Conservation (phyloP, 1,139 yeast species). For the Debaryomyces fabryi region DNA sequence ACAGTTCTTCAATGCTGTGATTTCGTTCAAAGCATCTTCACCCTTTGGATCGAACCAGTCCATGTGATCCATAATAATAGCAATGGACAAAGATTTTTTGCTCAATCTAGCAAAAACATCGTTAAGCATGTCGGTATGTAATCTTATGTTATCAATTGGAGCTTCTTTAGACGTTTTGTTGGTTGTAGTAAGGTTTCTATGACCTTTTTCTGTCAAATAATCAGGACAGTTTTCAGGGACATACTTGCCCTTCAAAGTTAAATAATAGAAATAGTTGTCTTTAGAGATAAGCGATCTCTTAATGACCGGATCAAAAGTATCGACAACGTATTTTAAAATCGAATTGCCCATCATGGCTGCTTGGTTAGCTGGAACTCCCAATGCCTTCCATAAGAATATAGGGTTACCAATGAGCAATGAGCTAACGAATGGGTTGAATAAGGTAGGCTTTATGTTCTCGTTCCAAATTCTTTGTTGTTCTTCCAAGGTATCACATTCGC, state of each 20-base stretch:
- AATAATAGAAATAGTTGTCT: constrained; percentile 80
- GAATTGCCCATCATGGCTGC: constrained; percentile 78
- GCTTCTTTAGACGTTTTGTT: constrained; percentile 26
- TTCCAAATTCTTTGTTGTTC: constrained; percentile 71
- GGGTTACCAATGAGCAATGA: constrained; percentile 77
- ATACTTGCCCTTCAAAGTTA: constrained; percentile 65
- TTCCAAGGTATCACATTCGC: constrained; percentile 58
- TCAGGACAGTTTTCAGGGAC: constrained; percentile 72
- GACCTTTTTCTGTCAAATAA: constrained; percentile 65
- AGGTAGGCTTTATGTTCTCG: constrained; percentile 61
- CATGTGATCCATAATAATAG: constrained; percentile 90
- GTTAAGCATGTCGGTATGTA: constrained; percentile 78
- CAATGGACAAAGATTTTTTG: constrained; percentile 66
- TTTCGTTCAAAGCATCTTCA: constrained; percentile 65
- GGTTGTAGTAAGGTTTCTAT: constrained; percentile 44
- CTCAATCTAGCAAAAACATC: constrained; percentile 72
- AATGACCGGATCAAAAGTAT: constrained; percentile 77
- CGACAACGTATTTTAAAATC: constrained; percentile 68
- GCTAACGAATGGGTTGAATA: constrained; percentile 71
- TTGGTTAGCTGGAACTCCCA: constrained; percentile 85
- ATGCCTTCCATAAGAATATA: constrained; percentile 80
- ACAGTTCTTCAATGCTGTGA: constrained; percentile 63
- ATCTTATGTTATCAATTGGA: constrained; percentile 67
- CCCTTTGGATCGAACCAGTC: constrained; percentile 82
- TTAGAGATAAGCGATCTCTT: constrained; percentile 61